Percentiles rank a stretch among this genome's conserved stretches.
These are phyloP conservation scores for Kazachstania africana DNA, from an alignment of 805 yeast species.

Conservation along the genomic window DNA sequence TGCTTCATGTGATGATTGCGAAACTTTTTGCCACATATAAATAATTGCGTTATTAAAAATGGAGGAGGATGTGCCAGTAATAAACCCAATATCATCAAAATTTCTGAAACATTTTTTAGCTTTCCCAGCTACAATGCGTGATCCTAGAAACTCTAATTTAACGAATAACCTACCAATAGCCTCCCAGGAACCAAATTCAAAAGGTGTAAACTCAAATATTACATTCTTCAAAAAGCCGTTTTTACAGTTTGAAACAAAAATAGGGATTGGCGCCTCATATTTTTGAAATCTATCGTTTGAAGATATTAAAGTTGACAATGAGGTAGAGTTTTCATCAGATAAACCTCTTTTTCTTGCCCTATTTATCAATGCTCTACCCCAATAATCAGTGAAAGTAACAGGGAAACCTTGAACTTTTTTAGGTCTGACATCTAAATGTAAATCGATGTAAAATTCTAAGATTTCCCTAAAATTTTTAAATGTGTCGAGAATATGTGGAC, in stretches of 20 bases:
- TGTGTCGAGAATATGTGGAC: slow-evolving; percentile 10
- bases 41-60: slow-evolving; percentile 44
- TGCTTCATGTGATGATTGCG: slow-evolving; percentile 24
- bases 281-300: slow-evolving; percentile 25
- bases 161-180: slow-evolving; percentile 34
- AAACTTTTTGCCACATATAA: slow-evolving; percentile 33
- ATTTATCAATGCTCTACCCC: slow-evolving; percentile 52
- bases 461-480: slow-evolving; percentile 24
- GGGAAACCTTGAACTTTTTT: slow-evolving; percentile 44
- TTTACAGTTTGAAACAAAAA: slow-evolving; percentile 33
- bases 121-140: slow-evolving; percentile 33
- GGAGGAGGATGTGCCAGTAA: slow-evolving; percentile 55
- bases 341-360: slow-evolving; percentile 20
- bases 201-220: slow-evolving; percentile 50
- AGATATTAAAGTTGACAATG: slow-evolving; percentile 24
- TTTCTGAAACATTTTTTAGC: slow-evolving; percentile 36
- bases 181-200: slow-evolving; percentile 64
- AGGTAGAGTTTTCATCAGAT: slow-evolving; percentile 31
- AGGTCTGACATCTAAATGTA: slow-evolving; percentile 43
- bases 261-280: slow-evolving; percentile 37
- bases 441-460: slow-evolving; percentile 36
- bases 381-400: slow-evolving; percentile 52
- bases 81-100: slow-evolving; percentile 47
- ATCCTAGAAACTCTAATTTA: slow-evolving; percentile 42
- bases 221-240: slow-evolving; percentile 26